Base-by-base conservation (phyloP, 106 monocot genomes). In the Dactylorhiza incarnata region DNA sequence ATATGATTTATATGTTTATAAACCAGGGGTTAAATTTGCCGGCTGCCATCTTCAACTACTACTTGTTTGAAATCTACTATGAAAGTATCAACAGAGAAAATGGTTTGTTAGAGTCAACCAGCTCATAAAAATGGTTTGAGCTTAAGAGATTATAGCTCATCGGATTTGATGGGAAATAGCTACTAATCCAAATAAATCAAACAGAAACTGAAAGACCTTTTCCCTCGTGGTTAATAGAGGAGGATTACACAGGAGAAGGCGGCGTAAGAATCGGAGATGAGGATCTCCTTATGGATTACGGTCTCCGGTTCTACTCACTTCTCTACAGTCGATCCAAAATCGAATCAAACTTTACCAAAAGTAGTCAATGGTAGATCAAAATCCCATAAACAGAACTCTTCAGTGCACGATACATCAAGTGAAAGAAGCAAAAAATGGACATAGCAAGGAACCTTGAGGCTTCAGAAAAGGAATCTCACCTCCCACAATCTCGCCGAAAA, bases 391-490 rank as follows among this genome's bases (percentile, higher is more conserved):
- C 10, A 68, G 45, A 68, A 16, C 6, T 7, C 11, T 25, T 63
- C 9, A 63, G 25, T 63, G n/a, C n/a, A n/a, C 45, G n/a, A 4
- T 4, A 68, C 37, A 44, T 3, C 37, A n/a, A 46, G 44, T 15
- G 7, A 69, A 69, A 69, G 37, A 37, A 45, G 16, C 44, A 46
- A 16, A 45, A 15, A 69, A 44, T 69, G 7, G 12, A 46, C 45
- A 45, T 5, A 45, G 45, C 45, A 46, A 9, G n/a, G 17, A 45
- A 46, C 45, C 5, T 0, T 65, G 11, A 29, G 65, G 2, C 11
- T 69, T 69, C 69, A 69, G 45, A 37, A 29, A 45, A 45, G 69
- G 45, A 17, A 69, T 45, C 69, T 69, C 69, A 69, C 69, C 69
- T 45, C 69, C 45, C 17, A 0, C 44, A 7, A 17, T 69, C 44